Percentiles rank a stretch among this genome's conserved stretches.
phyloP scores from a whole-genome alignment of 331 rosid genomes.

The Erythrophleum ivorense region DNA sequence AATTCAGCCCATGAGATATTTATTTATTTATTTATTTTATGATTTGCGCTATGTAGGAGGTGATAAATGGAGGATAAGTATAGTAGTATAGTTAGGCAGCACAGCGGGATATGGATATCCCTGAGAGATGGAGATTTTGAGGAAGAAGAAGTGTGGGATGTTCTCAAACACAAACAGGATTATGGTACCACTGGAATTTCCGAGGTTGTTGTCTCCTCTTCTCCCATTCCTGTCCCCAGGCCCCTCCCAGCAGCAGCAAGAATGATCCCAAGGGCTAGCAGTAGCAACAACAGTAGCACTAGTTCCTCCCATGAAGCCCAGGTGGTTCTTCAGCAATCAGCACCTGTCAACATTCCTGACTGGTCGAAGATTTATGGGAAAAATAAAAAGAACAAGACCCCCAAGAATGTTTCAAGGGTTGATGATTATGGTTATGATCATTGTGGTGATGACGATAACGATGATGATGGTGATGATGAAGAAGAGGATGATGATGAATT shows the following conservation, averaged over 20 bases:
- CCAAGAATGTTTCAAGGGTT: slow-evolving; percentile 43
- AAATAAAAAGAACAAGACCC: slow-evolving; percentile 35
- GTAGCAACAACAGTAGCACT: slow-evolving; percentile 56
- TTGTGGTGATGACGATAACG: slow-evolving; percentile 25
- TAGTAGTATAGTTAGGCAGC: slow-evolving; percentile 51
- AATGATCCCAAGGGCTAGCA: slow-evolving; percentile 62
- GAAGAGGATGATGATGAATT: slow-evolving; percentile 50
- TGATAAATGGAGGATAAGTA: slow-evolving; percentile 58
- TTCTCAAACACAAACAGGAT: slow-evolving; percentile 48
- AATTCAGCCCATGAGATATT: neutral
- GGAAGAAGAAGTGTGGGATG: slow-evolving; percentile 85
- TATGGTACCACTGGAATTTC: slow-evolving; percentile 21
- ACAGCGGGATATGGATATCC: slow-evolving; percentile 75
- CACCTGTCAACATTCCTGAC: slow-evolving; percentile 68
- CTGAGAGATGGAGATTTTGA: slow-evolving; percentile 88
- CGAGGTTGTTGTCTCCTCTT: slow-evolving; percentile 21
- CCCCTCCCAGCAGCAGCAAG: slow-evolving; percentile 53
- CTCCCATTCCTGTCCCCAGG: slow-evolving; percentile 45
- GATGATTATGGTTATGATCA: slow-evolving; percentile 36
- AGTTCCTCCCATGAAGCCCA: slow-evolving; percentile 55
- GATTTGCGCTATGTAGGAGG: slow-evolving; percentile 43
- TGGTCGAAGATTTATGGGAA: slow-evolving; percentile 56
- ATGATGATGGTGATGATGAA: slow-evolving; percentile 36
- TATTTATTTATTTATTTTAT: slow-evolving; percentile 8
- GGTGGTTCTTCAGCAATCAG: slow-evolving; percentile 67